Conservation (phyloP, 2,329 filamentous ascomycete genomes). For the Didymella lethalis region DNA sequence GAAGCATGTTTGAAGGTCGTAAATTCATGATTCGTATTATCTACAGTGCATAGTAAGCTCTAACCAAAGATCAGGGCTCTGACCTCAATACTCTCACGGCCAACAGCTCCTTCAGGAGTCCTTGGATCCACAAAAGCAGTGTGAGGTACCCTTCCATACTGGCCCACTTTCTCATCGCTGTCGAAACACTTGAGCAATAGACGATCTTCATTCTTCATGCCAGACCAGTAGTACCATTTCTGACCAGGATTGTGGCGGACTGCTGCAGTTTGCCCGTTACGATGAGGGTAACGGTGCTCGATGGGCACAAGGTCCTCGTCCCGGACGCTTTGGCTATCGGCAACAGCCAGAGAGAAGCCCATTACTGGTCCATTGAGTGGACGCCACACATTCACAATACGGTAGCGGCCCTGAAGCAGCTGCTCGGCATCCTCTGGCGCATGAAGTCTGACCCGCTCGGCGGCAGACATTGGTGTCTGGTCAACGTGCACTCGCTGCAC, state of each 20-base stretch:
- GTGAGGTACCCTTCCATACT: slow-evolving; percentile 58
- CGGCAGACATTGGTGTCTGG: slow-evolving; percentile 74
- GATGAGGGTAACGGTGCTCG: slow-evolving; percentile 75
- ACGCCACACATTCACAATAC: slow-evolving; percentile 89
- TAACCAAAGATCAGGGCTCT: slow-evolving; percentile 80
- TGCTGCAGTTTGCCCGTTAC: slow-evolving; percentile 76
- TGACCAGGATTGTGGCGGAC: slow-evolving; percentile 69
- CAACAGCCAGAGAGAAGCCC: slow-evolving; percentile 64
- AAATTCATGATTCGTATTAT: slow-evolving; percentile 1
- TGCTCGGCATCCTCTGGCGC: slow-evolving; percentile 71
- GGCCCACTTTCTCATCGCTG: slow-evolving; percentile 57
- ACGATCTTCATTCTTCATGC: slow-evolving; percentile 77
- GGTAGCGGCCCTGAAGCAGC: slow-evolving; percentile 73
- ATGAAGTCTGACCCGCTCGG: slow-evolving; percentile 72
- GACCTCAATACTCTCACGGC: slow-evolving; percentile 89
- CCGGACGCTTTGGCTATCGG: slow-evolving; percentile 62
- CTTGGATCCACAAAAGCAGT: slow-evolving; percentile 73
- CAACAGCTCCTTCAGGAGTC: slow-evolving; percentile 72
- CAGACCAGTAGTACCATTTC: slow-evolving; percentile 81
- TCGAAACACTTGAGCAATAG: slow-evolving; percentile 82
- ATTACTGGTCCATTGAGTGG: slow-evolving; percentile 66
- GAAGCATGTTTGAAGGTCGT: not conserved
- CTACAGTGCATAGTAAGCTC: not conserved
- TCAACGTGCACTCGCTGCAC: slow-evolving; percentile 82
- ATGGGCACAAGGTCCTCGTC: slow-evolving; percentile 73